Evolutionary conservation across 2,329 filamentous ascomycete species (phyloP), one percentile per base, ranked within the genome.

Genomic region (Pyrenophora teres): DNA sequence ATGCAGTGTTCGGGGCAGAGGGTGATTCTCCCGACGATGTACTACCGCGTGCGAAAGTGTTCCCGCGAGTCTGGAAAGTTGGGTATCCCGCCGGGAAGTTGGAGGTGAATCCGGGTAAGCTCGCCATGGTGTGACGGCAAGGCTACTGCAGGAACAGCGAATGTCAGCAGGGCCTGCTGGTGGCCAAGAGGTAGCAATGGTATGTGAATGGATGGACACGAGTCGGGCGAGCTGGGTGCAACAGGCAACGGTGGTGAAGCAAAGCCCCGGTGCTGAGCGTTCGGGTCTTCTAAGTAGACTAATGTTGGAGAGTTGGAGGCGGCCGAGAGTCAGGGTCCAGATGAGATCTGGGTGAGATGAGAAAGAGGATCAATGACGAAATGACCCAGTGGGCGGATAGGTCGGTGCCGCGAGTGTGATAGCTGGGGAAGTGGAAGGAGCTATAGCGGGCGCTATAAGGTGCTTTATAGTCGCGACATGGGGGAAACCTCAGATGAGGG

Each of bases 61-160:
- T 64, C 15, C 61, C 66, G 47, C 65, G 54, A 43, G 63, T 54
- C 15, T 59, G 57, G 12, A 70, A 62, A 12, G 69, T 65, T 12
- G 68, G 69, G 45, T 71, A 71, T 33, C 69, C 69, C 18, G 65
- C 64, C 8, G 65, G 64, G 40, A 69, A 69, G 50, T 69, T 68
- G 23, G 64, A 65, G 37, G 65, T 64, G 50, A 70, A 70, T 18
- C 64, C 62, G 40, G 65, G 62, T 43, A 64, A 55, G 59, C 60
- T 68, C 16, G 62, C 52, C 67, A 70, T 70, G 40, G 41, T 50
- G 60, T 50, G 60, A 50, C 25, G 19, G 40, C 39, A 43, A 46
- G 33, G 54, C 63, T 67, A 66, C 62, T 68, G 65, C 67, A 70
- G 64, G 62, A 62, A 64, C 57, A 41, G 56, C 40, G 40, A 33